These are phyloP conservation scores for Lipomyces japonicus DNA, from an alignment of 805 yeast species.

Conservation along the genomic window DNA sequence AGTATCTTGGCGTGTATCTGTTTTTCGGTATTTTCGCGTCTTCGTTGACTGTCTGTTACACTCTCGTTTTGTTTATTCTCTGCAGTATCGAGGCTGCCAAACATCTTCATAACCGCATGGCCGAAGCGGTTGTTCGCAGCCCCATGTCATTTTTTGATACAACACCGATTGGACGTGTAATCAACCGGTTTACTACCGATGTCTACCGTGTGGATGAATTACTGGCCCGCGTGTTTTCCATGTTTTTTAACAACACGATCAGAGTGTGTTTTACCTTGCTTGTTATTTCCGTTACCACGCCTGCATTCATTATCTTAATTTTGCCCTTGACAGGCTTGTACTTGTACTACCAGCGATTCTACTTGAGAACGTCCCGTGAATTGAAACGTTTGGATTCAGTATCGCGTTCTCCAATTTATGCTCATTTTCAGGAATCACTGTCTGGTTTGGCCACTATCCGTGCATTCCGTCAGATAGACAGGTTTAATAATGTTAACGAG, in stretches of 20 bases:
- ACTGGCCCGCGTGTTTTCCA: constrained; percentile 41
- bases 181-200: constrained; percentile 89
- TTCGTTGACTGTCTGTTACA: constrained; percentile 56
- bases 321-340: constrained; percentile 66
- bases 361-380: constrained; percentile 69
- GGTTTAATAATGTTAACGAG: constrained; percentile 57
- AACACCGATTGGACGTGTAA: constrained; percentile 88
- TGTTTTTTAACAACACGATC: constrained; percentile 39
- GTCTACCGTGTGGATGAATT: constrained; percentile 82
- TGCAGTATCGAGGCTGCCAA: constrained; percentile 82
- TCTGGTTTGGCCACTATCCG: constrained; percentile 73
- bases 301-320: constrained; percentile 73
- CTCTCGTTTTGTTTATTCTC: constrained; percentile 67
- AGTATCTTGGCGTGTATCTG: constrained; percentile 72
- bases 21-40: constrained; percentile 69
- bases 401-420: constrained; percentile 71
- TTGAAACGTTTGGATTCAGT: constrained; percentile 67
- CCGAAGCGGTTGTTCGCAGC: constrained; percentile 68
- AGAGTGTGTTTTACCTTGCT: constrained; percentile 56
- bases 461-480: constrained; percentile 64
- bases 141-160: constrained; percentile 97
- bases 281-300: constrained; percentile 82
- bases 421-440: constrained; percentile 77
- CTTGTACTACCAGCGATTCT: constrained; percentile 65
- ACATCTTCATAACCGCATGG: constrained; percentile 67